phyloP scores from a whole-genome alignment of 345 rosid species.

The Salix brachista region DNA sequence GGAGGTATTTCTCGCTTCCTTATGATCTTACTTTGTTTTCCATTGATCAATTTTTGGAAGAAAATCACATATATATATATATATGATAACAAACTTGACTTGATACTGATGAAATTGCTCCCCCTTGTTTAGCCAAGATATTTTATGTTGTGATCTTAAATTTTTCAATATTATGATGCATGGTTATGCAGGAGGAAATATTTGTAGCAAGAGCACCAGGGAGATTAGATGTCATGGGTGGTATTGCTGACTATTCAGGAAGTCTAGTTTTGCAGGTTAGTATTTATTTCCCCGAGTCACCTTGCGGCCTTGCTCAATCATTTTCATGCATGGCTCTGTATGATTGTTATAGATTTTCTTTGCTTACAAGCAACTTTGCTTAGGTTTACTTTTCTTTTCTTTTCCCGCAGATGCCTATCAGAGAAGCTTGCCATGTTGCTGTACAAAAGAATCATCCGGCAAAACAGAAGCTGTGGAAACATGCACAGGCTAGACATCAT shows the following conservation, averaged over 20 bases:
- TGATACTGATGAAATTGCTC: too few species aligned
- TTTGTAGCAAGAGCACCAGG: conserved; percentile 97
- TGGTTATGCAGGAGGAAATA: conserved; percentile 67
- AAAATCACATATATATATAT: too few species aligned
- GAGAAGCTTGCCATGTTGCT: conserved; percentile 99
- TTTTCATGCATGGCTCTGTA: too few species aligned
- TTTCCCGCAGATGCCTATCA: conserved; percentile 78
- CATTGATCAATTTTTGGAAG: too few species aligned
- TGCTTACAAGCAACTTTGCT: background rate
- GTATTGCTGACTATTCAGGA: conserved; percentile 99
- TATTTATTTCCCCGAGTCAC: too few species aligned
- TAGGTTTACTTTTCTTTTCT: too few species aligned
- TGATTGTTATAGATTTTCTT: background rate
- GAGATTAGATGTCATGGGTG: conserved; percentile 98
- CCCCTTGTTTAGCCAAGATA: too few species aligned
- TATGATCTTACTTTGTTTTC: too few species aligned
- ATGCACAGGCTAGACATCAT: conserved; percentile 84
- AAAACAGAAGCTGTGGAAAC: conserved; percentile 96
- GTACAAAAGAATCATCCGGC: conserved; percentile 80
- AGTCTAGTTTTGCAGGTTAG: conserved; percentile 92
- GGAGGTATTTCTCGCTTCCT: conserved; percentile 54
- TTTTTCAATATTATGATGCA: too few species aligned
- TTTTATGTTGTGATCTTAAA: too few species aligned
- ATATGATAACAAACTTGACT: too few species aligned
- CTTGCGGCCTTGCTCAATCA: too few species aligned